Evolutionary conservation across 2,329 filamentous ascomycete genomes (phyloP).

Genomic region (Penicillium hordei): DNA sequence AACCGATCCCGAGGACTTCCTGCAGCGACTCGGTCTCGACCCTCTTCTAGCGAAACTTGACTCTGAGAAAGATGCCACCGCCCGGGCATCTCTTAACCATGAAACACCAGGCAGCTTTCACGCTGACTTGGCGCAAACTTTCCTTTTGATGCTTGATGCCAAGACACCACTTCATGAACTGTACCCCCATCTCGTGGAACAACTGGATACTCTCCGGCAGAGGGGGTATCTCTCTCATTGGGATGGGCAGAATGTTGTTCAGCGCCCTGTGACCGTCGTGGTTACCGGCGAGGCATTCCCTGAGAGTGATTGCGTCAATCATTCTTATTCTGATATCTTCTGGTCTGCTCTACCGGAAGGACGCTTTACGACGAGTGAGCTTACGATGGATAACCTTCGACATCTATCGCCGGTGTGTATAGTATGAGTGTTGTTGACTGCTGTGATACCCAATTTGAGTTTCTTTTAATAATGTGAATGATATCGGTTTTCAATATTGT

Average conservation of each 20-base stretch:
- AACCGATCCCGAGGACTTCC: constrained; percentile 11
- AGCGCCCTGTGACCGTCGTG: constrained; percentile 27
- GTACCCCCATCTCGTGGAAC: constrained; percentile 21
- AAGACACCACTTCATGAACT: constrained; percentile 17
- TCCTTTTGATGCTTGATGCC: constrained; percentile 28
- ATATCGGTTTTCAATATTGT: background rate
- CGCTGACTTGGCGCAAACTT: constrained; percentile 13
- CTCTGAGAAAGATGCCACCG: constrained; percentile 7
- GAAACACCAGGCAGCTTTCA: background rate
- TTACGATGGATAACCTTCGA: constrained; percentile 2
- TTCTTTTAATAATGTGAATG: background rate
- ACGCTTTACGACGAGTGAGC: background rate
- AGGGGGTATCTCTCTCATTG: constrained; percentile 27
- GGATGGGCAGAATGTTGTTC: constrained; percentile 19
- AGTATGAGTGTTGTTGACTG: constrained; percentile 5
- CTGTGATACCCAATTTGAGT: constrained; percentile 21
- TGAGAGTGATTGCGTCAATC: constrained; percentile 4
- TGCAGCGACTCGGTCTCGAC: constrained; percentile 25
- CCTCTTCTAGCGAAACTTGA: constrained; percentile 21
- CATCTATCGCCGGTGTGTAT: constrained; percentile 17
- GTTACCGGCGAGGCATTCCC: constrained; percentile 15
- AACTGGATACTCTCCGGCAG: constrained; percentile 22
- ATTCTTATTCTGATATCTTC: constrained; percentile 18
- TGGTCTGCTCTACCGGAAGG: constrained; percentile 8
- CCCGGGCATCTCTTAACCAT: background rate